phyloP scores from a whole-genome alignment of 352 stramenopile species.

The Phytophthora hibernalis region DNA sequence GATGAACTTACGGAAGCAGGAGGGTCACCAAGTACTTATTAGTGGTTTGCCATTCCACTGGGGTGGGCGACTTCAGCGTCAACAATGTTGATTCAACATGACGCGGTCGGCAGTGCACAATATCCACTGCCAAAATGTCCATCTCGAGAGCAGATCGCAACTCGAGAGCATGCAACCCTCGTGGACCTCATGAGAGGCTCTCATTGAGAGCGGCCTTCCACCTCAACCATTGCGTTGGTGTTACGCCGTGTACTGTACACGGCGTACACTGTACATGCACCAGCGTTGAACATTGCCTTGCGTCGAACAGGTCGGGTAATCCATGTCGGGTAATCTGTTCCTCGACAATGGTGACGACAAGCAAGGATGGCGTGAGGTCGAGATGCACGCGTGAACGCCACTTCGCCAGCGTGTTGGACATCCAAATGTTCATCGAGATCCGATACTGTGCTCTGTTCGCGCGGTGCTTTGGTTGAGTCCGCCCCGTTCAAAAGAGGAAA shows the following conservation, averaged over 20 bases:
- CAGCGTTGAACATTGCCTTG: neutral
- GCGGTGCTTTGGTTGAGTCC: constrained; percentile 28
- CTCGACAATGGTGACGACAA: neutral
- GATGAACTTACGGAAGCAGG: too few relatives aligned
- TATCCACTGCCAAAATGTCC: constrained; percentile 8
- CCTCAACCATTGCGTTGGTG: neutral
- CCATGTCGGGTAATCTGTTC: neutral
- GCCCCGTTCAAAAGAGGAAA: constrained; percentile 11
- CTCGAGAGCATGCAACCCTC: constrained; percentile 28
- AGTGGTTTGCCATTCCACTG: too few relatives aligned
- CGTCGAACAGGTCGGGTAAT: too few relatives aligned
- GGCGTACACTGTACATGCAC: too few relatives aligned
- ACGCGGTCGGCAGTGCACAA: neutral
- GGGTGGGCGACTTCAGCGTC: neutral
- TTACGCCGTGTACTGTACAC: too few relatives aligned
- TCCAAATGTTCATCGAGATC: neutral
- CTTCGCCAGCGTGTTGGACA: constrained; percentile 11
- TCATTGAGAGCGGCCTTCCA: neutral
- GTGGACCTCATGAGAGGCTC: too few relatives aligned
- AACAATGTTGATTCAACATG: too few relatives aligned
- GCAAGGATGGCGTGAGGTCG: neutral
- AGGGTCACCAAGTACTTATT: too few relatives aligned
- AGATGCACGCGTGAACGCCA: neutral
- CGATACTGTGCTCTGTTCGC: neutral
- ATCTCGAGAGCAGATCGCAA: constrained; percentile 19